Evolutionary conservation across 1,284 basidiomycete species (phyloP).

Genomic region (Hymenochaete sp.): DNA sequence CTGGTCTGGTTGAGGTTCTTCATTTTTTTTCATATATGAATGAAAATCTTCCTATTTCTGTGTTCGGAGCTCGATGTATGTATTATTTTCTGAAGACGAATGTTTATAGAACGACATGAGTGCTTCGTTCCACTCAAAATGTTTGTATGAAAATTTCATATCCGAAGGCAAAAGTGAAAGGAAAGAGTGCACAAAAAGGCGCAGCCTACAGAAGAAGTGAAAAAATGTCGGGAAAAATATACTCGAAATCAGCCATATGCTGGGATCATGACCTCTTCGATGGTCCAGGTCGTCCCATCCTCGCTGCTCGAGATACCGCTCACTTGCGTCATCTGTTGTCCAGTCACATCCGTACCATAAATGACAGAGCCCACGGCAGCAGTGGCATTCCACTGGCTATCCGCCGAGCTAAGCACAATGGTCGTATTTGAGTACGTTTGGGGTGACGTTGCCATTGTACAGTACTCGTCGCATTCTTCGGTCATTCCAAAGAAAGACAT

Average conservation of each 20-base stretch:
- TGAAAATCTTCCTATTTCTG: too few relatives aligned
- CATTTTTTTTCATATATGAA: not conserved
- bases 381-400: constrained; percentile 9
- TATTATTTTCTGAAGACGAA: too few relatives aligned
- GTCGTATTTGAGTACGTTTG: constrained; percentile 18
- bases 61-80: too few relatives aligned
- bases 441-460: constrained; percentile 9
- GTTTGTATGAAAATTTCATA: constrained; percentile 3
- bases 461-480: constrained; percentile 15
- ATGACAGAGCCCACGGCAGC: constrained; percentile 9
- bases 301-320: constrained; percentile 9
- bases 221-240: too few relatives aligned
- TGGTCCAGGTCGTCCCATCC: constrained; percentile 12
- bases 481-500: constrained; percentile 18
- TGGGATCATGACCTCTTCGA: constrained; percentile 12
- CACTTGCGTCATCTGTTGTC: constrained; percentile 7
- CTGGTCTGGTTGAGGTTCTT: constrained; percentile 13
- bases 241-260: not conserved
- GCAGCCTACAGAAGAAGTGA: too few relatives aligned
- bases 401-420: constrained; percentile 12
- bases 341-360: constrained; percentile 6
- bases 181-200: too few relatives aligned
- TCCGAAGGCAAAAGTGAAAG: not conserved
- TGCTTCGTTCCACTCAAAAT: too few relatives aligned
- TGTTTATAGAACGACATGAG: too few relatives aligned